Percentiles rank a stretch among this genome's conserved stretches.
Conservation (phyloP, 169 alveolate genomes). For the Cryptosporidium tyzzeri region DNA sequence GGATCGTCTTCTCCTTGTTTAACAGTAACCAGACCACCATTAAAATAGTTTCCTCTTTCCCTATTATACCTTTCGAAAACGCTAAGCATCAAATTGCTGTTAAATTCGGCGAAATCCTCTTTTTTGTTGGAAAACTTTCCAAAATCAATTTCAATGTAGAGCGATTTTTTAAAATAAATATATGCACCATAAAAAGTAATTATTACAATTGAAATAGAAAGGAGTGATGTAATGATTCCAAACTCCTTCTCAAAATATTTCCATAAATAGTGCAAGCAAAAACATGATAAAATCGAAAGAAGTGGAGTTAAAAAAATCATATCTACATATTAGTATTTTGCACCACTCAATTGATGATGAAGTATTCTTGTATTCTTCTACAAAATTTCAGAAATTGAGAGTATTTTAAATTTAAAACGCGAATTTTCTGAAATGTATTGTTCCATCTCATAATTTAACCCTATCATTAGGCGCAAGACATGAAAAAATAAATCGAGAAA, state of each 20-base stretch:
- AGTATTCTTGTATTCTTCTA: background rate
- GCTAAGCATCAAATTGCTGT: background rate
- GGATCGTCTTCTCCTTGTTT: conserved; percentile 3
- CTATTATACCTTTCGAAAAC: conserved; percentile 29
- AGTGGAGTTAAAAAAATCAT: background rate
- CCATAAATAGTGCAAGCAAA: conserved; percentile 41
- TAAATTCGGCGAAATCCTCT: background rate
- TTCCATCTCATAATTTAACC: background rate
- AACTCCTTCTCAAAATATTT: conserved; percentile 37
- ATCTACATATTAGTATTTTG: background rate
- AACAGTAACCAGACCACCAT: background rate
- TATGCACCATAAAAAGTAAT: conserved; percentile 52
- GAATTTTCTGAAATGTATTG: background rate
- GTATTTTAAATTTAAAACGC: background rate
- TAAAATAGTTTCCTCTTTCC: conserved; percentile 27
- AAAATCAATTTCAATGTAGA: conserved; percentile 11
- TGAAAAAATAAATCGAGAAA: background rate
- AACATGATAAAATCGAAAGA: background rate
- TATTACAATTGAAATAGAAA: conserved; percentile 2
- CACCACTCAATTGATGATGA: background rate
- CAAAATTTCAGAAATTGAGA: background rate
- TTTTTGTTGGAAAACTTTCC: background rate
- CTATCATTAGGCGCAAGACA: conserved; percentile 24
- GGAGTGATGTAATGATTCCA: conserved; percentile 36
- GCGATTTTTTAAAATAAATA: conserved; percentile 46